Conservation (phyloP, 768 basidiomycete species). For the Boletales sp. region DNA sequence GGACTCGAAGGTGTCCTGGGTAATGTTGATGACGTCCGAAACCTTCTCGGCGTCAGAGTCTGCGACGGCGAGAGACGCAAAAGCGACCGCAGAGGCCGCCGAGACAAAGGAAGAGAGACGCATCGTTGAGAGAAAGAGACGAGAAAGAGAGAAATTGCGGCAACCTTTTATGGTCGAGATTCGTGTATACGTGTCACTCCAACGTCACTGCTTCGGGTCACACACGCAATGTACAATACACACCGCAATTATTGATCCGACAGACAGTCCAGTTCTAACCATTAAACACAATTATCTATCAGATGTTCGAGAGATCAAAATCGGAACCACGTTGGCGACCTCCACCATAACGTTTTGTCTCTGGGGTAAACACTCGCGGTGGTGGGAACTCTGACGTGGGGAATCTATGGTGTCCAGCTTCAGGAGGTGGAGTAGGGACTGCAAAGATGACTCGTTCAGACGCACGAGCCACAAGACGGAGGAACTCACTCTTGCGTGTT, state of each 20-base stretch:
- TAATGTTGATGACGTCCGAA: constrained; percentile 83
- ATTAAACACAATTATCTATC: not conserved
- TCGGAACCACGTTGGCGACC: constrained; percentile 68
- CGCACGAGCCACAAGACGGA: not conserved
- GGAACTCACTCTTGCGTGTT: constrained; percentile 46
- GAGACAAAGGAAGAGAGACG: constrained; percentile 53
- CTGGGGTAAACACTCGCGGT: constrained; percentile 58
- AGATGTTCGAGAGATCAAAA: constrained; percentile 52
- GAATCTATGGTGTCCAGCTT: constrained; percentile 66
- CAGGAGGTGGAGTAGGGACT: constrained; percentile 60
- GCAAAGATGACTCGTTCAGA: constrained; percentile 13
- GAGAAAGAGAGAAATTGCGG: not conserved
- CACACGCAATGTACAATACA: no score
- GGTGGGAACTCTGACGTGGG: constrained; percentile 77
- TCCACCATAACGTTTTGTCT: constrained; percentile 55
- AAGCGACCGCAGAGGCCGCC: constrained; percentile 49
- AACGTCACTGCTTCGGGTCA: no score
- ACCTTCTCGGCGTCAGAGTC: constrained; percentile 34
- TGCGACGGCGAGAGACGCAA: constrained; percentile 53
- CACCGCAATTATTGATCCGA: no score
- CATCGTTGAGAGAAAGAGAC: constrained; percentile 43
- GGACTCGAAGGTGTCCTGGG: constrained; percentile 62
- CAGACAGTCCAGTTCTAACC: no score
- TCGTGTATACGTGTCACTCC: constrained; percentile 30
- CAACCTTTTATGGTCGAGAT: constrained; percentile 20